Evolutionary conservation across 2,329 filamentous ascomycete species (phyloP), one percentile per base, ranked within the genome.

Genomic region (Colletotrichum sp.): DNA sequence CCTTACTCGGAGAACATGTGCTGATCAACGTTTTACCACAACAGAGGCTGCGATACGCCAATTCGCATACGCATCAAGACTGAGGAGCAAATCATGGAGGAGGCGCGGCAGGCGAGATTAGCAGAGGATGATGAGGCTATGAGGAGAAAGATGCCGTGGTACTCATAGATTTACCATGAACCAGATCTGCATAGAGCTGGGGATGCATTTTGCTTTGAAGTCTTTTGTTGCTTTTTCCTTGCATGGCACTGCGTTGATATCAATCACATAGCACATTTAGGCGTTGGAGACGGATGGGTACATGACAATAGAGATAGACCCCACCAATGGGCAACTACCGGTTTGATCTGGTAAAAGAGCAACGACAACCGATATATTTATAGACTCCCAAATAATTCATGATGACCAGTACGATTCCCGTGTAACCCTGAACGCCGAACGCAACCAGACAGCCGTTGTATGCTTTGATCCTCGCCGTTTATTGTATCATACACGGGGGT

Each of bases 31-130:
- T 15, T 12, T 12, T 36, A 36, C 30, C 34, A 39, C 24, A 28
- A 74, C 30, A 76, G 74, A 26, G 73, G 76, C n/a, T 76, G 77
- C 57, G 72, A 78, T 48, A 78, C 72, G 26, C 75, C 76, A 55
- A 75, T 70, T 52, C 68, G 71, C 34, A 67, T 77, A 61, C 61
- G 67, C 43, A 28, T 85, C 76, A 85, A 84, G 81, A 84, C 84
- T 10, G 87, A 90, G 79, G 87, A 90, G 43, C 87, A 90, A 77
- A 86, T 90, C 72, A 78, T 85, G 61, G 85, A 85, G 67, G 86
- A 87, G 70, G 88, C 86, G 10, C 80, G 86, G 52, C 80, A 82
- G 68, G 84, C 84, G 10, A 82, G 85, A 66, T 60, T 83, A 21
- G 82, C 80, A 3, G 85, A 83, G 34, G 88, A 89, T 55, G 88